Evolutionary conservation across 192 early-diverging fungal genomes (phyloP).

Genomic region (Geosiphon pyriformis): DNA sequence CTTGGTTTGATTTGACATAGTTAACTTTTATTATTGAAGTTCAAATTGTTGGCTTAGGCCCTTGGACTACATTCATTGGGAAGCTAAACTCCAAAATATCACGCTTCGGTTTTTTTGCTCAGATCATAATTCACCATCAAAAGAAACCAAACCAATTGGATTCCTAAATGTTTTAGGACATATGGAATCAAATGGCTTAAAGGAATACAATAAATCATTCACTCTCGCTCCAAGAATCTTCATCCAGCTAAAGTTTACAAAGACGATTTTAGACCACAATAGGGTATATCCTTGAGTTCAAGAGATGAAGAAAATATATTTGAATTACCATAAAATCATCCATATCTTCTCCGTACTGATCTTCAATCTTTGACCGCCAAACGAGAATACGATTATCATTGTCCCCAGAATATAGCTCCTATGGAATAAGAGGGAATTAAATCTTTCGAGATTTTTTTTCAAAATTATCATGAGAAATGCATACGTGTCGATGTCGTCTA

Average conservation of each 20-base stretch:
- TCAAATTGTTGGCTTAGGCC: no score
- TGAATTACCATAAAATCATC: slow-evolving; percentile 13
- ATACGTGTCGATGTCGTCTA: slow-evolving; percentile 41
- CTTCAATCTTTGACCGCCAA: slow-evolving; percentile 42
- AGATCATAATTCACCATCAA: no score
- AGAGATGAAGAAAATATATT: background rate
- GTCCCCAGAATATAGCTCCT: slow-evolving; percentile 62
- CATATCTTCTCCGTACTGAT: slow-evolving; percentile 27
- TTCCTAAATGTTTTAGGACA: no score
- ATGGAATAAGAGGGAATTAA: background rate
- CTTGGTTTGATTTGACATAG: no score
- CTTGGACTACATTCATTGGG: no score
- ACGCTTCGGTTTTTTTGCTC: no score
- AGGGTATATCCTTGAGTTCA: background rate
- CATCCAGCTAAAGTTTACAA: slow-evolving; percentile 9
- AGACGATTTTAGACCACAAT: background rate
- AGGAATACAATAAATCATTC: slow-evolving; percentile 28
- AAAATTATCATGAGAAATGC: slow-evolving; percentile 1
- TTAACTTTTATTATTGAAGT: no score
- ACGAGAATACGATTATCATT: slow-evolving; percentile 52
- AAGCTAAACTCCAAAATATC: no score
- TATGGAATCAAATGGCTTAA: no score
- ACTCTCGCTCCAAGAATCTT: slow-evolving; percentile 48
- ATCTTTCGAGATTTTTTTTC: background rate
- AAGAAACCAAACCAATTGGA: no score